Percentiles rank a stretch among this genome's conserved stretches.
Evolutionary conservation across 106 monocot species (phyloP).

Genomic region (Gastrodia elata): DNA sequence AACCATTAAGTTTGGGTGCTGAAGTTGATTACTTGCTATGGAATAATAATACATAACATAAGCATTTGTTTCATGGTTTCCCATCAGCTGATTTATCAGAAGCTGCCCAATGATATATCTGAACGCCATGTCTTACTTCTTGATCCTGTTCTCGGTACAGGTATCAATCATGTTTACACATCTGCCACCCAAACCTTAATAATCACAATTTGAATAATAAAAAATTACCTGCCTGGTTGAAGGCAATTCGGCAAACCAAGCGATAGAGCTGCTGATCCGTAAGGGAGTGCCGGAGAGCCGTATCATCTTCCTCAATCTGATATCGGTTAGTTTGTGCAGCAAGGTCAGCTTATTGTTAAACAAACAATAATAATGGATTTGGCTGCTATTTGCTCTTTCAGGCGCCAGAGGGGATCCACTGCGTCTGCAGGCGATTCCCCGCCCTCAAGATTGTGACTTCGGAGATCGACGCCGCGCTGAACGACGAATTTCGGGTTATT

Average conservation of each 20-base stretch:
- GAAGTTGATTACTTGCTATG: no score
- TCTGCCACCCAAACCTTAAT: background rate
- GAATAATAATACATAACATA: no score
- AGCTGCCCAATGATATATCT: constrained; percentile 84
- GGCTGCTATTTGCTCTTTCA: constrained; percentile 7
- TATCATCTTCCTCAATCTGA: constrained; percentile 59
- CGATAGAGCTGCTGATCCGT: constrained; percentile 46
- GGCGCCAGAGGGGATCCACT: constrained; percentile 60
- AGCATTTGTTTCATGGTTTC: background rate
- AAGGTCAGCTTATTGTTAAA: background rate
- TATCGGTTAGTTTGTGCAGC: constrained; percentile 29
- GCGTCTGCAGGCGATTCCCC: constrained; percentile 46
- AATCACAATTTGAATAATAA: background rate
- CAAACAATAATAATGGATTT: background rate
- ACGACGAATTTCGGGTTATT: constrained; percentile 44
- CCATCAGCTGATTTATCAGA: constrained; percentile 87
- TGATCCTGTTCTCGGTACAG: constrained; percentile 97
- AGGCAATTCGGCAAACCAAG: constrained; percentile 59
- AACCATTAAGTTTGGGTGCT: background rate
- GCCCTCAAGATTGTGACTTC: constrained; percentile 51
- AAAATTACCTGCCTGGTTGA: background rate
- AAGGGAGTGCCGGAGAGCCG: constrained; percentile 51
- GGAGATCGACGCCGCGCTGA: constrained; percentile 41
- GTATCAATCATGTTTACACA: constrained; percentile 15
- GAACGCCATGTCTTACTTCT: constrained; percentile 93